These are phyloP conservation scores for Lagenidium sp. DNA, from an alignment of 352 stramenopile genomes.

Conservation along the genomic window DNA sequence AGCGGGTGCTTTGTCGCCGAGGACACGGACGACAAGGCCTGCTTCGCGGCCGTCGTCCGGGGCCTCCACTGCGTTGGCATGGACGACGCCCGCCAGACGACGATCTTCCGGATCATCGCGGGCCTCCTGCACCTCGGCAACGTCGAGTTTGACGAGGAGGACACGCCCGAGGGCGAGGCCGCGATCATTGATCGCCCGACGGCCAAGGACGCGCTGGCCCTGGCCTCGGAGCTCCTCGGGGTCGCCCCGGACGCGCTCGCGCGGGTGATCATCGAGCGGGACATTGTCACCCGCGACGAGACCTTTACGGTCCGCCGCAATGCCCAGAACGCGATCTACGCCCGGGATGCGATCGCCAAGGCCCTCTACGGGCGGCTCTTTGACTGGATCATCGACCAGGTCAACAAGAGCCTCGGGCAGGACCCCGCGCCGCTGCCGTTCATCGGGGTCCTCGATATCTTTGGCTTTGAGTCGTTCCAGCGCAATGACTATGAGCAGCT, in stretches of 20 bases:
- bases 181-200: conserved; percentile 63
- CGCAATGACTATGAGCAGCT: conserved; percentile 89
- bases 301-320: conserved; percentile 79
- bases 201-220: conserved; percentile 45
- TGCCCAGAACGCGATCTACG: conserved; percentile 78
- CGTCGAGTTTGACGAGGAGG: conserved; percentile 90
- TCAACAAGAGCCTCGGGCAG: conserved; percentile 85
- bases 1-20: conserved; percentile 89
- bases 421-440: conserved; percentile 72
- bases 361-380: conserved; percentile 91
- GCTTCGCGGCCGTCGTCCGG: conserved; percentile 62
- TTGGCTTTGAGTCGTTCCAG: conserved; percentile 88
- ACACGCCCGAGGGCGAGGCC: conserved; percentile 71
- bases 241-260: conserved; percentile 50
- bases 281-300: conserved; percentile 79
- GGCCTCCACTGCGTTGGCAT: conserved; percentile 78
- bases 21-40: conserved; percentile 87
- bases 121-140: conserved; percentile 96
- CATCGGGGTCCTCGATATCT: conserved; percentile 90
- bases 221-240: conserved; percentile 55
- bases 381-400: conserved; percentile 88
- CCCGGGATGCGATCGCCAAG: conserved; percentile 90
- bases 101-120: conserved; percentile 90
- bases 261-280: conserved; percentile 80
- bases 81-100: conserved; percentile 45